Base-by-base conservation (phyloP, 2,329 filamentous ascomycete genomes). In the Ciborinia camelliae region DNA sequence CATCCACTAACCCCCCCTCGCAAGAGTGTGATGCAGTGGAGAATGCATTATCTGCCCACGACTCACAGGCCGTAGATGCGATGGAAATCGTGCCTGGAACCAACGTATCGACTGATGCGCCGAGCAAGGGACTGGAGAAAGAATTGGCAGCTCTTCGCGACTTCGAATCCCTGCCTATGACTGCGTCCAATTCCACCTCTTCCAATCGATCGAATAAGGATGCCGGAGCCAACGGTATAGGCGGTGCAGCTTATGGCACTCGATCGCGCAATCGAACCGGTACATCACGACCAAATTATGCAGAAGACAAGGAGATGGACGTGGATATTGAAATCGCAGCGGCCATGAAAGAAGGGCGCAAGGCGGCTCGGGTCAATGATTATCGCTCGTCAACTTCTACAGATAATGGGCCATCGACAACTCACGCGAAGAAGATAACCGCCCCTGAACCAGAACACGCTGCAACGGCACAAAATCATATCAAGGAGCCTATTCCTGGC, bases 251-350 rank as follows among this genome's bases (percentile, higher is more conserved):
- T 71, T 97, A 99, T 78, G 94, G 94, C 74, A 99, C 95, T 76
- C 90, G 93, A 73, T 97, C 93, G 72, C 90, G 95, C 76, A 96
- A 96, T 78, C 89, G 93, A 74, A 88, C 86, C 65, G 90, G 90
- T 73, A 86, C 84, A 70, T 84, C 90, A 71, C 90, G 95, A 71
- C 88, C 90, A 70, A 99, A 99, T 78, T 99, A 99, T 78, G 94
- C 95, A 59, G 95, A 99, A 79, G 91, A 94, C 78, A 90, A 86
- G 78, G 94, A 97, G 77, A 82, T 93, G 71, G 94, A 98, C 73
- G 87, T 91, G 77, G 95, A 98, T 75, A 91, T 92, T 76, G 94
- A 97, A 73, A 84, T 83, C 75, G 79, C 82, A 74, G 76, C 80
- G 62, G 78, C 84, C 70, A 81, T 82, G 73, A 82, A 85, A 71